Conservation (phyloP, 2,329 filamentous ascomycete species). For the Didymella sp. region DNA sequence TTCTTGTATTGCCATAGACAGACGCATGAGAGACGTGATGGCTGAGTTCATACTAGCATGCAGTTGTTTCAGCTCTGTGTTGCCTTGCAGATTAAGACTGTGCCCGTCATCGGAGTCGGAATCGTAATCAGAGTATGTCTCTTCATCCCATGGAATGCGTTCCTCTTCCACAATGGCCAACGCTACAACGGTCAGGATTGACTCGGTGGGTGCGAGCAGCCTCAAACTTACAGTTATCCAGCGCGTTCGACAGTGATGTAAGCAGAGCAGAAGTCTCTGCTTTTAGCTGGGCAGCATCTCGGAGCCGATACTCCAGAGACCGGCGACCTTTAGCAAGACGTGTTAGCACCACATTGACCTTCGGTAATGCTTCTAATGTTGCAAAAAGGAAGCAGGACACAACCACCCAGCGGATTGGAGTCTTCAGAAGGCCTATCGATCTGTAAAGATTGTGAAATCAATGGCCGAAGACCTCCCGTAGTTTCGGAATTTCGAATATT, state of each 20-base stretch:
- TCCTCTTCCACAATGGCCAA: background rate
- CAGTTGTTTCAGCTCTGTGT: slow-evolving; percentile 19
- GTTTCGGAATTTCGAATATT: too few relatives aligned
- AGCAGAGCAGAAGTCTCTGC: background rate
- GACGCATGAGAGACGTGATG: slow-evolving; percentile 41
- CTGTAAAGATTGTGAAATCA: too few relatives aligned
- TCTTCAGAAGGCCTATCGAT: too few relatives aligned
- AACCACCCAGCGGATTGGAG: too few relatives aligned
- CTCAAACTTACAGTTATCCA: background rate
- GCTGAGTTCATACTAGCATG: slow-evolving; percentile 27
- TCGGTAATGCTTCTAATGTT: too few relatives aligned
- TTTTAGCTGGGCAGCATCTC: background rate
- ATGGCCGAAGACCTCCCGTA: too few relatives aligned
- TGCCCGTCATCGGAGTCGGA: background rate
- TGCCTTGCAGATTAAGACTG: background rate
- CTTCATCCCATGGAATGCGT: background rate
- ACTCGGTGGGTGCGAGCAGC: too few relatives aligned
- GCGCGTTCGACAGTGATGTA: background rate
- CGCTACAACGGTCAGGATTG: background rate
- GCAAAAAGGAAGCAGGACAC: too few relatives aligned
- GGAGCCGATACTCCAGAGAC: slow-evolving; percentile 6
- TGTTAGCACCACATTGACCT: background rate
- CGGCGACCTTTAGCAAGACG: background rate
- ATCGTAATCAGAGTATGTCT: slow-evolving; percentile 5
- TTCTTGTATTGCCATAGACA: slow-evolving; percentile 45